Conservation (phyloP, 305 asterid genomes). For the Fraxinus velutina region DNA sequence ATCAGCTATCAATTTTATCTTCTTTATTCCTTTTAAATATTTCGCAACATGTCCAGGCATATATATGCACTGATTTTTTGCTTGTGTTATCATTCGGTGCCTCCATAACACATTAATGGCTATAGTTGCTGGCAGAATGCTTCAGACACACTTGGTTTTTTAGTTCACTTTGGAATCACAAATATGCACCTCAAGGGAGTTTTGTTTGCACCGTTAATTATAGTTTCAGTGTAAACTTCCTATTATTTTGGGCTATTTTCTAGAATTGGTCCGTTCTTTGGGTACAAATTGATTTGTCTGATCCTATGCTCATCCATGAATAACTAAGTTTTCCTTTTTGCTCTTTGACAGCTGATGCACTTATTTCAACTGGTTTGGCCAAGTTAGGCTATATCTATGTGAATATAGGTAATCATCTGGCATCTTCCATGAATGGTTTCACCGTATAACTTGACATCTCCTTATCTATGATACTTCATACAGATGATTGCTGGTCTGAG, state of each 20-base stretch:
- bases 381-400: constrained; percentile 72
- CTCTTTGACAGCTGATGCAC: constrained; percentile 78
- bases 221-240: background rate
- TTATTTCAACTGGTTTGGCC: constrained; percentile 82
- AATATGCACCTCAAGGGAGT: background rate
- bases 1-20: background rate
- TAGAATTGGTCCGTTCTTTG: background rate
- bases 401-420: constrained; percentile 62
- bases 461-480: constrained; percentile 16
- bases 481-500: constrained; percentile 98
- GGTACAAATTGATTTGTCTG: background rate
- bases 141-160: background rate
- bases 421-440: constrained; percentile 15
- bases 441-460: background rate
- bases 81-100: background rate
- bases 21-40: background rate
- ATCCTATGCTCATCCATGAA: background rate
- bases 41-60: background rate
- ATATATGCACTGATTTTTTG: background rate
- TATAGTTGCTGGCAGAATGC: background rate
- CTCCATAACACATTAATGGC: background rate
- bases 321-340: constrained; percentile 6
- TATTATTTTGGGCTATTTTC: background rate
- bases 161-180: background rate
- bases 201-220: background rate